Evolutionary conservation across 257 asterid species (phyloP).

Genomic region (Solanum chilense): DNA sequence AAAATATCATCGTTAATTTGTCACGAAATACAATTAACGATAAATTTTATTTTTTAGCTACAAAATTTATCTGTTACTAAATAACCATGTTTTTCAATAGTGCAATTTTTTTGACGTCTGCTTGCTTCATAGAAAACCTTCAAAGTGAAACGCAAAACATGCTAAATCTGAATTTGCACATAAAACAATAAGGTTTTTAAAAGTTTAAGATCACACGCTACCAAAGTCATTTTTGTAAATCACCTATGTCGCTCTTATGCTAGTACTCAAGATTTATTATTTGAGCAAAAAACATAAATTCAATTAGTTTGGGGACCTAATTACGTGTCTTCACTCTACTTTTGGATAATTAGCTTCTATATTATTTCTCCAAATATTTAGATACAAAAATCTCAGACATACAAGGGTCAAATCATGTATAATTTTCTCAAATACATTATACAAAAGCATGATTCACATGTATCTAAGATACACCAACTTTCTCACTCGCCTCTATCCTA

Average conservation of each 20-base stretch:
- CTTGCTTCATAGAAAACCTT: neutral
- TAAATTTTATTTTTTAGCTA: neutral
- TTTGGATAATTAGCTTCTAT: neutral
- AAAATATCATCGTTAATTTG: neutral
- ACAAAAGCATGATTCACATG: neutral
- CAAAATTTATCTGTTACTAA: neutral
- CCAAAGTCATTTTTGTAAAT: neutral
- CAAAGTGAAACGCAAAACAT: neutral
- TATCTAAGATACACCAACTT: neutral
- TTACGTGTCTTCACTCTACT: too few species aligned
- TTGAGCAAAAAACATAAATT: too few species aligned
- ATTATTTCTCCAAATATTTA: too few species aligned
- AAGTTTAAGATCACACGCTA: neutral
- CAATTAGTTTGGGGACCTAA: too few species aligned
- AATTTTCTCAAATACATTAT: too few species aligned
- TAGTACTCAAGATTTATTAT: neutral
- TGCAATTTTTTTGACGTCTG: neutral
- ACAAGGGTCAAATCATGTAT: neutral
- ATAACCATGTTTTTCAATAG: neutral
- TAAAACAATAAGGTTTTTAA: neutral
- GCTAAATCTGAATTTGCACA: neutral
- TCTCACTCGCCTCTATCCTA: too few species aligned
- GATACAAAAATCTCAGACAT: too few species aligned
- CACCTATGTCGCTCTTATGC: neutral
- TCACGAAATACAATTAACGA: neutral